Percentiles rank a stretch among this genome's conserved stretches.
These are phyloP conservation scores for Vitis hybrid DNA, from an alignment of 177 flowering plant species.

Conservation along the genomic window DNA sequence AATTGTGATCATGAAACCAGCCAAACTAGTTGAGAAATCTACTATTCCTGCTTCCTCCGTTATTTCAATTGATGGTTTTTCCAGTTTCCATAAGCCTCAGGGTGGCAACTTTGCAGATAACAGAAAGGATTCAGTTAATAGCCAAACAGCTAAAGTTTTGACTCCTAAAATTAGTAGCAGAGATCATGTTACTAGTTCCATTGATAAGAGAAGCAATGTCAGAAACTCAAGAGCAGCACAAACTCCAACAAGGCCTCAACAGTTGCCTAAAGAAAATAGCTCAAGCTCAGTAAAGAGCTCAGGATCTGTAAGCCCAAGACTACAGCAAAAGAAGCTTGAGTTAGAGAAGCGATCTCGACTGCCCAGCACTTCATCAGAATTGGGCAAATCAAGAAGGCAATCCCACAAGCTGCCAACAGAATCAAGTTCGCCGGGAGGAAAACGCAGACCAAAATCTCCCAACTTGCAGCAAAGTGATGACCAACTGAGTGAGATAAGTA, in stretches of 20 bases:
- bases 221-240: constrained; percentile 26
- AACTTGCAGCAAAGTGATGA: constrained; percentile 43
- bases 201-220: constrained; percentile 30
- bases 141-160: constrained; percentile 26
- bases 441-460: constrained; percentile 35
- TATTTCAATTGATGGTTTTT: constrained; percentile 28
- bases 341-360: constrained; percentile 67
- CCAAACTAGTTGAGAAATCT: constrained; percentile 45
- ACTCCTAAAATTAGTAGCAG: constrained; percentile 23
- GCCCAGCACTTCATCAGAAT: constrained; percentile 63
- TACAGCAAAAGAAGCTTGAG: constrained; percentile 73
- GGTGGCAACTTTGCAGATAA: constrained; percentile 17
- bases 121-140: constrained; percentile 19
- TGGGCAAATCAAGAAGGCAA: constrained; percentile 53
- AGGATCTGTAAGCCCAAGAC: constrained; percentile 72
- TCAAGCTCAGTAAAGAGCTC: constrained; percentile 38
- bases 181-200: constrained; percentile 26
- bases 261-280: constrained; percentile 43
- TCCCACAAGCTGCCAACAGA: constrained; percentile 38
- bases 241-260: constrained; percentile 40
- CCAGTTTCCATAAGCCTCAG: constrained; percentile 23
- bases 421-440: constrained; percentile 69
- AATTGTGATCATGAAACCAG: constrained; percentile 75
- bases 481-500: constrained; percentile 56
- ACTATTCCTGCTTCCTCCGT: constrained; percentile 36